Conservation (phyloP, 371 early-diverging fungal genomes). For the Mucor mucedo region DNA sequence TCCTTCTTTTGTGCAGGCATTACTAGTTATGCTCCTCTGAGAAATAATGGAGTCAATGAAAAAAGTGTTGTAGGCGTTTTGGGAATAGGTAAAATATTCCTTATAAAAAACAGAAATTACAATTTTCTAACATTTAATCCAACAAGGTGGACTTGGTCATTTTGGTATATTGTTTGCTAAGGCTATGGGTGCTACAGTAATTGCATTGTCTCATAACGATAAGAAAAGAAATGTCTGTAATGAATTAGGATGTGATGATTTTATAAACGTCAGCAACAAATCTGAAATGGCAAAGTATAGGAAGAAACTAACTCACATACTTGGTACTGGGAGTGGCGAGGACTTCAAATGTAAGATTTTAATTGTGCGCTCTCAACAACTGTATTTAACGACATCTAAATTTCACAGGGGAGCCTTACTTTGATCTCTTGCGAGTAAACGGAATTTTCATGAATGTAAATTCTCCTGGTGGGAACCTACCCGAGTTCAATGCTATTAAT, state of each 20-base stretch:
- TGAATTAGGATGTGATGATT: conserved; percentile 41
- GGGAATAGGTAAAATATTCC: conserved; percentile 42
- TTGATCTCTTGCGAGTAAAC: conserved; percentile 46
- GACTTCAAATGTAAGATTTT: conserved; percentile 13
- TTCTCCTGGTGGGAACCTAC: conserved; percentile 49
- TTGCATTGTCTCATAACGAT: conserved; percentile 27
- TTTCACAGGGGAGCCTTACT: conserved; percentile 24
- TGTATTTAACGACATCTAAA: conserved; percentile 17
- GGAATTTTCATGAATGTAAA: conserved; percentile 62
- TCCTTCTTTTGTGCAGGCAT: conserved; percentile 59
- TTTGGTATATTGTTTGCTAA: conserved; percentile 65
- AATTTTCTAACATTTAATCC: not conserved
- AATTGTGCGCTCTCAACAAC: conserved; percentile 15
- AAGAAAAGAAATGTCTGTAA: conserved; percentile 38
- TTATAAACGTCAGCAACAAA: conserved; percentile 18
- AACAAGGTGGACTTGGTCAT: conserved; percentile 64
- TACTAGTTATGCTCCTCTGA: conserved; percentile 70
- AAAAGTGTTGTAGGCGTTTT: conserved; percentile 62
- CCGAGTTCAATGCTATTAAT: not conserved
- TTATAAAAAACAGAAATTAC: not conserved
- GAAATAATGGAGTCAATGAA: conserved; percentile 49
- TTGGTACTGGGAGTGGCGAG: conserved; percentile 29
- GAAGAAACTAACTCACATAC: not conserved
- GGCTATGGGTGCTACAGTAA: conserved; percentile 71
- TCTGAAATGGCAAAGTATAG: not conserved